Evolutionary conservation across 1,139 yeast genomes (phyloP), one percentile per base, ranked within the genome.

Genomic region (Nematodospora anomalae): DNA sequence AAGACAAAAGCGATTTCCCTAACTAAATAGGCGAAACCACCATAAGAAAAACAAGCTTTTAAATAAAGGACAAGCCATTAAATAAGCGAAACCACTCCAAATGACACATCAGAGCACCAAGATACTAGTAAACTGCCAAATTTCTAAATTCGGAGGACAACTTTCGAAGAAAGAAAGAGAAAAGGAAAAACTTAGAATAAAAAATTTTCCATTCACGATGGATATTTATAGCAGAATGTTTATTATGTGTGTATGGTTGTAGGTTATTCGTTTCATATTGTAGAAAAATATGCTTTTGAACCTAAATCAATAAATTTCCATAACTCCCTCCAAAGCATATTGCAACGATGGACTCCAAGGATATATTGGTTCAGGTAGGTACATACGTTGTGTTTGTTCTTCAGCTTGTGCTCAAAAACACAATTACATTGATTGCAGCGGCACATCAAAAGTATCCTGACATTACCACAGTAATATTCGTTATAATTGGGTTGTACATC

Each of bases 11-110:
- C 26, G 28, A 23, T 28, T 27, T 62, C 64, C 79, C 78, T 73
- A 74, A 74, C 44, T 58, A 53, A 74, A 74, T 74, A 73, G 76
- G 78, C 78, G 70, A 67, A 53, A 46, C 43, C 15, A 24, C 24
- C 27, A 26, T 28, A 40, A 36, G 34, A 39, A 30, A 36, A 44
- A 37, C 37, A 40, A 44, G 55, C 50, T 42, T 47, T 38, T 50
- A 40, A 41, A 23, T 35, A 36, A 28, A 37, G 31, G 27, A 29
- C 42, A 39, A 42, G 38, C 49, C 49, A 20, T 33, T 14, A 15
- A 16, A 10, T 30, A 37, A 36, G 14, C 46, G 42, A 38, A 30
- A 32, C 30, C 24, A 25, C 27, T 11, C 16, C 25, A 8, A 13
- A 8, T 18, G 21, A 18, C 21, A 15, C 26, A 21, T 23, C 27